A percentile compares a stretch with the other conserved stretches of the same genome.
These are phyloP conservation scores for Ustilago loliicola DNA, from an alignment of 1,284 basidiomycete genomes.

Conservation along the genomic window DNA sequence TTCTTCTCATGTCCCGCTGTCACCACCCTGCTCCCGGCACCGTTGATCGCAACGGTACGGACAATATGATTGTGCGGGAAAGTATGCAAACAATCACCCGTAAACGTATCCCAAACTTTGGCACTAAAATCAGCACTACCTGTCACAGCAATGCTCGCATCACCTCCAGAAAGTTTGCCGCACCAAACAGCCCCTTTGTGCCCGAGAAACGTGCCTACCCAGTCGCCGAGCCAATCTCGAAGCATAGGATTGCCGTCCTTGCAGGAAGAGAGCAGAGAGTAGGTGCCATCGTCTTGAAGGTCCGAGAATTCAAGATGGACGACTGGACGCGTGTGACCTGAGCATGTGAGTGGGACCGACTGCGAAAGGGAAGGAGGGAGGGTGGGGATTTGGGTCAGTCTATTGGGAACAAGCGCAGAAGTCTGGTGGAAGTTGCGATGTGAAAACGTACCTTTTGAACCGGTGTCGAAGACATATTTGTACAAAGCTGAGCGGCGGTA, in stretches of 20 bases:
- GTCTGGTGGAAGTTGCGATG: not conserved
- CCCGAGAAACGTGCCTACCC: conserved; percentile 96
- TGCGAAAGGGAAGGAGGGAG: conserved; percentile 5
- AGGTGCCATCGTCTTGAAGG: conserved; percentile 75
- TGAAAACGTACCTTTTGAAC: conserved; percentile 30
- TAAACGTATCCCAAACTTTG: conserved; percentile 97
- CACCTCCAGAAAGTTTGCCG: conserved; percentile 85
- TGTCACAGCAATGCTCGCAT: conserved; percentile 81
- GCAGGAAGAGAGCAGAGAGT: conserved; percentile 67
- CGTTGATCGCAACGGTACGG: conserved; percentile 88
- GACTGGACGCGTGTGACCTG: conserved; percentile 80
- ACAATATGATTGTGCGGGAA: conserved; percentile 99
- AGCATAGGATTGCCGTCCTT: conserved; percentile 70
- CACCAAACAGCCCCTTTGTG: conserved; percentile 99
- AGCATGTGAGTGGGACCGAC: conserved; percentile 73
- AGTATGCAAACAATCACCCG: conserved; percentile 86
- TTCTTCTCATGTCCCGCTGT: conserved; percentile 99
- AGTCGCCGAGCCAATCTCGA: conserved; percentile 80
- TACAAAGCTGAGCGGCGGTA: no score
- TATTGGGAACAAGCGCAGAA: no score
- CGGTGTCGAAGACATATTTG: conserved; percentile 42
- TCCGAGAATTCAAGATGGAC: conserved; percentile 93
- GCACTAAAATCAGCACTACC: conserved; percentile 98
- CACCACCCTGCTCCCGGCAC: conserved; percentile 78
- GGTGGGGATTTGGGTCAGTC: not conserved